phyloP scores from a whole-genome alignment of 2,329 filamentous ascomycete genomes.

The Cryphonectria nitschkei region DNA sequence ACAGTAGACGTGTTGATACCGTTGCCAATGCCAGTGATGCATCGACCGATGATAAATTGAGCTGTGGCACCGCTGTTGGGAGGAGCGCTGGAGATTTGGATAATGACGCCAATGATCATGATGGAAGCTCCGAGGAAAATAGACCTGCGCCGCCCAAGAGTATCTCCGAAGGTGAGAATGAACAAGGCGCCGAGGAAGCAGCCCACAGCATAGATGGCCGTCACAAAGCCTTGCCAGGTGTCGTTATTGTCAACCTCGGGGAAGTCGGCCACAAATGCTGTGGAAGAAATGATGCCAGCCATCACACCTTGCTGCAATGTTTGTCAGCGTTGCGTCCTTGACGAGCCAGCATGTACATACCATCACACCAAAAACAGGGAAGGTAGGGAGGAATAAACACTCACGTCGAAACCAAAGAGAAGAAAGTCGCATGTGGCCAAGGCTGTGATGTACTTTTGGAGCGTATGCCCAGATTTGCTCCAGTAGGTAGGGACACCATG shows the following conservation, averaged over 20 bases:
- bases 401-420: constrained; percentile 28
- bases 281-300: constrained; percentile 27
- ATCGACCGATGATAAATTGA: constrained; percentile 53
- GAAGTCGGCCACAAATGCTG: constrained; percentile 31
- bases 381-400: background rate
- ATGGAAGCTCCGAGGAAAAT: constrained; percentile 57
- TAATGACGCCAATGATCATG: constrained; percentile 59
- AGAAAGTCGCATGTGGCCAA: constrained; percentile 26
- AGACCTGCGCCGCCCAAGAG: constrained; percentile 57
- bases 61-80: constrained; percentile 50
- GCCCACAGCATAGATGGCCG: constrained; percentile 47
- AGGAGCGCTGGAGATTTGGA: constrained; percentile 55
- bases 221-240: constrained; percentile 43
- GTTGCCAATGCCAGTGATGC: constrained; percentile 54
- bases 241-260: constrained; percentile 38
- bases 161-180: constrained; percentile 51
- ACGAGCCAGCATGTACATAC: background rate
- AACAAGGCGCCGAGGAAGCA: constrained; percentile 47
- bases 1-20: constrained; percentile 53
- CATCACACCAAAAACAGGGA: background rate
- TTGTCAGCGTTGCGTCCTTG: constrained; percentile 1
- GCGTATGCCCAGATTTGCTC: constrained; percentile 26
- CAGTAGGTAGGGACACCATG: constrained; percentile 29
- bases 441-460: constrained; percentile 28
- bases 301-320: constrained; percentile 27